Percentiles rank a stretch among this genome's conserved stretches.
phyloP scores from a whole-genome alignment of 805 yeast genomes.

The Myxozyma kluyveri region DNA sequence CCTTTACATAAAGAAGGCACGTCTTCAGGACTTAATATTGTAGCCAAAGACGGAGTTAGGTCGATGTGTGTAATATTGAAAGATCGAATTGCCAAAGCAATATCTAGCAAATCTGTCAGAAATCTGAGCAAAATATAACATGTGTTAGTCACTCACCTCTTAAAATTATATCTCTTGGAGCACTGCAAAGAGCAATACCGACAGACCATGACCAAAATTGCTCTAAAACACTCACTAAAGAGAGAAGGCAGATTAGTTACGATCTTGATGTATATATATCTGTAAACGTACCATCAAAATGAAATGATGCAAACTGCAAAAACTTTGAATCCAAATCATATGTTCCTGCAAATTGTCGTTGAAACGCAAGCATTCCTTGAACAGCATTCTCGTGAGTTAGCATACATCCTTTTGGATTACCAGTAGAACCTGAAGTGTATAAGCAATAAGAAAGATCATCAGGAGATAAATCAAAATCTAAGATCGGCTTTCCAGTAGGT shows the following conservation, averaged over 20 bases:
- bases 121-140: background rate
- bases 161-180: slow-evolving; percentile 30
- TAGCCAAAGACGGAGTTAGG: slow-evolving; percentile 52
- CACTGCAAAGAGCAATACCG: slow-evolving; percentile 31
- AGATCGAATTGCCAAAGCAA: slow-evolving; percentile 18
- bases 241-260: too few species aligned
- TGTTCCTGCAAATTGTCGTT: slow-evolving; percentile 23
- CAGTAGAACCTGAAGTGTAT: slow-evolving; percentile 36
- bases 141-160: slow-evolving; percentile 4
- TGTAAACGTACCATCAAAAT: slow-evolving; percentile 29
- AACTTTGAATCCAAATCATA: slow-evolving; percentile 21
- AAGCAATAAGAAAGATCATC: slow-evolving; percentile 29
- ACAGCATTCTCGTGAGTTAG: slow-evolving; percentile 33
- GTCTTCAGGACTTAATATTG: slow-evolving; percentile 76
- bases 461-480: slow-evolving; percentile 1
- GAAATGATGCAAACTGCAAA: slow-evolving; percentile 33
- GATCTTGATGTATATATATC: too few species aligned
- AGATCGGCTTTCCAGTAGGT: background rate
- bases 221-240: slow-evolving; percentile 33
- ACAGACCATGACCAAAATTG: slow-evolving; percentile 35
- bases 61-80: slow-evolving; percentile 32
- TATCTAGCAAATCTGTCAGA: slow-evolving; percentile 15
- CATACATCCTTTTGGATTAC: slow-evolving; percentile 34
- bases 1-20: slow-evolving; percentile 30
- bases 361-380: slow-evolving; percentile 34